A percentile compares a stretch with the other conserved stretches of the same genome.
Evolutionary conservation across 345 rosid species (phyloP).

Genomic region (Dipteronia dyeriana): DNA sequence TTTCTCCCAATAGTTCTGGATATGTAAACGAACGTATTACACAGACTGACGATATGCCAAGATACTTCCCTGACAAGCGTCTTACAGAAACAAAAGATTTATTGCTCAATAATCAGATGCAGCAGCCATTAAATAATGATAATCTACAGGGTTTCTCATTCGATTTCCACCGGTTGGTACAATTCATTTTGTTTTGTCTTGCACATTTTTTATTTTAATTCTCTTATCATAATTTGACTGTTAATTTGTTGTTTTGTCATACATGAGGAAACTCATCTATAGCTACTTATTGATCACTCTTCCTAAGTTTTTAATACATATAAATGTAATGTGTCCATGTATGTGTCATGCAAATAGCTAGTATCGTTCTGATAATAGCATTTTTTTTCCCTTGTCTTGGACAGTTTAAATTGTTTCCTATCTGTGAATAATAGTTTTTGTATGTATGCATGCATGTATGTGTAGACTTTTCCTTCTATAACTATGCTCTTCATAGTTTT

Average conservation of each 20-base stretch:
- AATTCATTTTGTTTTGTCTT: constrained; percentile 11
- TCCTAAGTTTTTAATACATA: too few species aligned
- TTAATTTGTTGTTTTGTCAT: constrained; percentile 7
- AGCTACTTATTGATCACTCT: background rate
- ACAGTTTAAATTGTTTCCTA: background rate
- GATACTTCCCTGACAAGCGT: constrained; percentile 26
- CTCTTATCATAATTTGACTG: background rate
- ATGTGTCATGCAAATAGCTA: background rate
- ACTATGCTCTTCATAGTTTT: background rate
- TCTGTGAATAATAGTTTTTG: background rate
- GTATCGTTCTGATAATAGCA: background rate
- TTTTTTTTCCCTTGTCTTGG: background rate
- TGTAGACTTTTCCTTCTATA: background rate
- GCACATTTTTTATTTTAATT: background rate
- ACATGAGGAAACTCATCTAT: constrained; percentile 1
- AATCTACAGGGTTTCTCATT: constrained; percentile 33
- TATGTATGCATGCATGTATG: background rate
- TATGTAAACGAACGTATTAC: constrained; percentile 29
- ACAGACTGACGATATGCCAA: constrained; percentile 28
- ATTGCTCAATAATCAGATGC: constrained; percentile 24
- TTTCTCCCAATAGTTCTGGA: constrained; percentile 31
- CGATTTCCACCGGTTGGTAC: constrained; percentile 37
- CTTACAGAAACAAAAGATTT: constrained; percentile 20
- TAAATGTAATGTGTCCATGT: too few species aligned
- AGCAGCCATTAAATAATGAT: constrained; percentile 26